phyloP scores from a whole-genome alignment of 768 basidiomycete species.

The Phallus indusiatus region DNA sequence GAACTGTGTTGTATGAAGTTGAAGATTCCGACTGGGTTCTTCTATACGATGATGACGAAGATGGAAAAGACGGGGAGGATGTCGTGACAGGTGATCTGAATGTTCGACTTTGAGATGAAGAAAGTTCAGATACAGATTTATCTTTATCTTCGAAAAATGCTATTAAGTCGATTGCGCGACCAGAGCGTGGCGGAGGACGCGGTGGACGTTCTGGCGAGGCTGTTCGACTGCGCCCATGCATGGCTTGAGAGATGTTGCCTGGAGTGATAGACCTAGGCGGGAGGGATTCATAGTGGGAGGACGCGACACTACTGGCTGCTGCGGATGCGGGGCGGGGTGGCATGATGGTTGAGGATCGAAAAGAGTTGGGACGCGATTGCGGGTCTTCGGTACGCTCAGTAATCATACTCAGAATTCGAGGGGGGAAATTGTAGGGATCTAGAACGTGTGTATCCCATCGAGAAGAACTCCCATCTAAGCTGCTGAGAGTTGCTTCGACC shows the following conservation, averaged over 20 bases:
- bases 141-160: slow-evolving; percentile 61
- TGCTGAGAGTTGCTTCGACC: slow-evolving; percentile 59
- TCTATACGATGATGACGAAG: slow-evolving; percentile 1
- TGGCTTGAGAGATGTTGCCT: slow-evolving; percentile 28
- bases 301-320: not conserved
- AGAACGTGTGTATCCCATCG: slow-evolving; percentile 45
- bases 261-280: slow-evolving; percentile 31
- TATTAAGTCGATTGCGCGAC: slow-evolving; percentile 60
- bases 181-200: slow-evolving; percentile 27
- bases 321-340: slow-evolving; percentile 2
- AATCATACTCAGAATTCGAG: slow-evolving; percentile 58
- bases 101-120: slow-evolving; percentile 17
- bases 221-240: slow-evolving; percentile 49
- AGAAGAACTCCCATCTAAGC: slow-evolving; percentile 54
- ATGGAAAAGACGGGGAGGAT: not conserved
- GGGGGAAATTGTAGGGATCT: slow-evolving; percentile 23
- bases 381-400: slow-evolving; percentile 69
- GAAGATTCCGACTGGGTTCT: not conserved
- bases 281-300: not conserved
- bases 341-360: not conserved
- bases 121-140: slow-evolving; percentile 26
- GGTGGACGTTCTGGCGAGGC: slow-evolving; percentile 3
- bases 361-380: slow-evolving; percentile 45
- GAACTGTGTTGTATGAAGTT: not conserved
- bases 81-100: not conserved